Percentiles rank a stretch among this genome's conserved stretches.
Conservation (phyloP, 306 rosid genomes). For the Ochetophila trinervis region DNA sequence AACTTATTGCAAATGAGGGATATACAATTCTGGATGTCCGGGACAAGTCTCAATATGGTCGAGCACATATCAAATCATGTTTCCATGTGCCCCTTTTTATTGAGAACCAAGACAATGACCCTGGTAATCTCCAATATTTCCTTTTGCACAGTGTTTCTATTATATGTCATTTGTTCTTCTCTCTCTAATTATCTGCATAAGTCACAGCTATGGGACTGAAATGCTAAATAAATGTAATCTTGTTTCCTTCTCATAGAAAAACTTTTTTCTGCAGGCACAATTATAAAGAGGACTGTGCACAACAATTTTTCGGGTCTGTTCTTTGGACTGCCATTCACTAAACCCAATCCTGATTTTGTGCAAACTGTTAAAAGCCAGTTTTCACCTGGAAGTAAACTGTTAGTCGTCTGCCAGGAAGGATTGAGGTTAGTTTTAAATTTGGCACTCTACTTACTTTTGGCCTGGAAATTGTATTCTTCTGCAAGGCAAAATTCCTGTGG, state of each 20-base stretch:
- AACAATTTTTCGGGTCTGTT: slow-evolving; percentile 90
- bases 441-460: neutral
- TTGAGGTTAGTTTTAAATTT: slow-evolving; percentile 57
- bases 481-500: neutral
- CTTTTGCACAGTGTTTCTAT: neutral
- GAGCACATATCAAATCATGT: slow-evolving; percentile 86
- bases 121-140: slow-evolving; percentile 36
- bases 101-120: slow-evolving; percentile 78
- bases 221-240: neutral
- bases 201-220: neutral
- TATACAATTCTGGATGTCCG: slow-evolving; percentile 73
- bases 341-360: slow-evolving; percentile 73
- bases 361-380: slow-evolving; percentile 66
- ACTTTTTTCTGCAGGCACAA: slow-evolving; percentile 60
- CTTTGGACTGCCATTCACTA: slow-evolving; percentile 81
- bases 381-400: slow-evolving; percentile 60
- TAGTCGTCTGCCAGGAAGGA: slow-evolving; percentile 94
- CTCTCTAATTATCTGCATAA: neutral
- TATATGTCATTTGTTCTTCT: neutral
- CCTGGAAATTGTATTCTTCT: neutral
- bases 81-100: slow-evolving; percentile 84
- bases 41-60: slow-evolving; percentile 62
- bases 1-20: slow-evolving; percentile 63
- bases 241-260: neutral
- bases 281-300: slow-evolving; percentile 78